Evolutionary conservation across 306 rosid species (phyloP).

Genomic region (Cicer cuneatum): DNA sequence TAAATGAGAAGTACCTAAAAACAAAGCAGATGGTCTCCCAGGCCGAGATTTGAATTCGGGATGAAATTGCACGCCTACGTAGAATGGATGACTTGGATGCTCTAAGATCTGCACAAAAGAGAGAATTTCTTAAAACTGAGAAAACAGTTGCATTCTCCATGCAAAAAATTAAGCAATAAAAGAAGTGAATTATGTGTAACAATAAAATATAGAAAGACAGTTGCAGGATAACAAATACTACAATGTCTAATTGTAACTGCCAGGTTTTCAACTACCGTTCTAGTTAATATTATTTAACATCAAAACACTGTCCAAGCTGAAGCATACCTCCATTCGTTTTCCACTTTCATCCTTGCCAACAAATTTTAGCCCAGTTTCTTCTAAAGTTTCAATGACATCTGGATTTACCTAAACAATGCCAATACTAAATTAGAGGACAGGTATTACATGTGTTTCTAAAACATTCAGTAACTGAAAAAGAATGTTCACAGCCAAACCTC

Average conservation of each 20-base stretch:
- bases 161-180: conserved; percentile 30
- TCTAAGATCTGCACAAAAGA: conserved; percentile 78
- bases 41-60: conserved; percentile 99
- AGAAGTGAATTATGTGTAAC: conserved; percentile 23
- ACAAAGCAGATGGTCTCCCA: conserved; percentile 81
- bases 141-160: conserved; percentile 9
- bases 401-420: conserved; percentile 82
- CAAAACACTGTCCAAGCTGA: conserved; percentile 33
- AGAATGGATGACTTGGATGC: conserved; percentile 90
- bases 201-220: conserved; percentile 16
- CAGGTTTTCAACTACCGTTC: conserved; percentile 38
- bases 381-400: conserved; percentile 69
- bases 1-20: conserved; percentile 66
- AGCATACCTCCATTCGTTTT: conserved; percentile 95
- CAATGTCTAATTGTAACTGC: conserved; percentile 27
- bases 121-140: conserved; percentile 35
- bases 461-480: conserved; percentile 19
- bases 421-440: conserved; percentile 30
- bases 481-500: conserved; percentile 66
- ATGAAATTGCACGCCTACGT: conserved; percentile 93
- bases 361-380: conserved; percentile 88
- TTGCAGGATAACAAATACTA: conserved; percentile 34
- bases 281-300: conserved; percentile 29
- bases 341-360: conserved; percentile 93
- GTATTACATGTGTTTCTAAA: conserved; percentile 29